Conservation (phyloP, 306 rosid species). For the Quercus cerris region DNA sequence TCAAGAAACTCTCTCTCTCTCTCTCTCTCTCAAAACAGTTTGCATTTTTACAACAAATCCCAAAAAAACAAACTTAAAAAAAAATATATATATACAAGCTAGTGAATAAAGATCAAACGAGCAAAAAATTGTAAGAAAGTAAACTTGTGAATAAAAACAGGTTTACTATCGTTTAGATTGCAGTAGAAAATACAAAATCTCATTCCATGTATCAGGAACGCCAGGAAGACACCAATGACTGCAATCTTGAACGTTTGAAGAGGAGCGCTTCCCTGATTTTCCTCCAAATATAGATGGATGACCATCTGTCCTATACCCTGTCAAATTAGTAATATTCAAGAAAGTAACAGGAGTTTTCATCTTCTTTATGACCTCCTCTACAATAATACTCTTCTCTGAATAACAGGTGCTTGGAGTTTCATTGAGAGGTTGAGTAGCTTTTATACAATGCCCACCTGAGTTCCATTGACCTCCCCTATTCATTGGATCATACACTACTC, state of each 20-base stretch:
- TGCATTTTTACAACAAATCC: neutral
- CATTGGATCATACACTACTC: slow-evolving; percentile 9
- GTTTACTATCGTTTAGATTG: slow-evolving; percentile 27
- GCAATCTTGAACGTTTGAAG: slow-evolving; percentile 66
- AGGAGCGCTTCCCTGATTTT: slow-evolving; percentile 23
- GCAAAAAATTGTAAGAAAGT: slow-evolving; percentile 9
- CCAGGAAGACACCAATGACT: slow-evolving; percentile 99
- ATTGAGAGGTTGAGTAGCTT: slow-evolving; percentile 58
- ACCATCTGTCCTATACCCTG: slow-evolving; percentile 69
- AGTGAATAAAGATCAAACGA: neutral
- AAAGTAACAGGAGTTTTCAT: slow-evolving; percentile 75
- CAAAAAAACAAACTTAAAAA: neutral
- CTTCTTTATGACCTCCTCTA: slow-evolving; percentile 55
- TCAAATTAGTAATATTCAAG: slow-evolving; percentile 70
- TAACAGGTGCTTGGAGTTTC: slow-evolving; percentile 25
- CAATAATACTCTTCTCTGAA: slow-evolving; percentile 53
- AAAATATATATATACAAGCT: neutral
- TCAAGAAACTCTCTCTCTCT: too few relatives aligned
- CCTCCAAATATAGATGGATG: slow-evolving; percentile 81
- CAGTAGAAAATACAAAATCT: slow-evolving; percentile 60
- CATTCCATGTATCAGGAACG: slow-evolving; percentile 89
- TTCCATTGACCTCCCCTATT: slow-evolving; percentile 90
- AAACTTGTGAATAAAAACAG: neutral
- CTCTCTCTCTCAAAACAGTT: neutral
- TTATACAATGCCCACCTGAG: slow-evolving; percentile 86